Percentiles rank a stretch among this genome's conserved stretches.
These are phyloP conservation scores for Lactarius tabidus DNA, from an alignment of 768 basidiomycete species.

Conservation along the genomic window DNA sequence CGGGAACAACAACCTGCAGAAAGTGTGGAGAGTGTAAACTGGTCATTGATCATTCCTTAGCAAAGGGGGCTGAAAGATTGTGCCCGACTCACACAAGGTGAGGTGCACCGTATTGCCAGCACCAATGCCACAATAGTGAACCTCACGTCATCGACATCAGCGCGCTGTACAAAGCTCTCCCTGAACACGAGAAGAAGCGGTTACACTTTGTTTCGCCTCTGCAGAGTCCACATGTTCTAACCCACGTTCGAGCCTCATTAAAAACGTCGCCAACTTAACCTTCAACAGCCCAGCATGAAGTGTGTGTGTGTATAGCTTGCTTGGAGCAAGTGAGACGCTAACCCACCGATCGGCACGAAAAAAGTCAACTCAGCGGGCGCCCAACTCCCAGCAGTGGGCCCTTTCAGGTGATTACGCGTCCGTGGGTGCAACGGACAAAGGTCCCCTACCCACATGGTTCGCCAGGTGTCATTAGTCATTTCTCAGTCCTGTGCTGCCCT, in stretches of 20 bases:
- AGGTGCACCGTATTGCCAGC: no score
- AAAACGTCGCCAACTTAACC: not conserved
- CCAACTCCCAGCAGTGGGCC: not conserved
- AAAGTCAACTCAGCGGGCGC: not conserved
- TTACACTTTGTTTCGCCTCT: not conserved
- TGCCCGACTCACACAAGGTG: no score
- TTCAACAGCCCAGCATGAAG: not conserved
- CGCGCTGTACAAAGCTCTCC: not conserved
- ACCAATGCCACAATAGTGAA: no score
- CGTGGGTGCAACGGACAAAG: not conserved
- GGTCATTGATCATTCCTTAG: no score
- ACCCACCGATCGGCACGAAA: not conserved
- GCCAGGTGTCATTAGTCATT: not conserved
- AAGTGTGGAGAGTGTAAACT: no score
- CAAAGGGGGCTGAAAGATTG: no score
- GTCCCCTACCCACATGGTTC: not conserved
- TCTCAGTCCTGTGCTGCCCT: not conserved
- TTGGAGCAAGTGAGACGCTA: not conserved
- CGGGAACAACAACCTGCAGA: no score
- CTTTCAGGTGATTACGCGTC: not conserved
- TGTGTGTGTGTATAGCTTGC: not conserved
- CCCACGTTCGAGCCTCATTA: not conserved
- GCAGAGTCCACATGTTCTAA: not conserved
- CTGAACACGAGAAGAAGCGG: not conserved
- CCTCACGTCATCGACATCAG: no score